phyloP scores from a whole-genome alignment of 257 asterid genomes.

The Lantana camara region DNA sequence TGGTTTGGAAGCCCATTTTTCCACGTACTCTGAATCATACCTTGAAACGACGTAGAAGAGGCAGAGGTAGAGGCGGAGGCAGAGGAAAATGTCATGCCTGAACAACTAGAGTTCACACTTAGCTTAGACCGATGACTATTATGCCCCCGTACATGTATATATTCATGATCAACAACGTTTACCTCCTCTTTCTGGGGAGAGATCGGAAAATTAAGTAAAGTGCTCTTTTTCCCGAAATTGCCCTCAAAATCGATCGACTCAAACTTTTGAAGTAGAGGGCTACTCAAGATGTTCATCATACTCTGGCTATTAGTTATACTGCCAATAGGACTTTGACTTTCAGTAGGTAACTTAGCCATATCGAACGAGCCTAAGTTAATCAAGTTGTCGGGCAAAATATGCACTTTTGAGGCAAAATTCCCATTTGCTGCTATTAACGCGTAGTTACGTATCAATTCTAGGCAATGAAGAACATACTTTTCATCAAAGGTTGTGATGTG shows the following conservation, averaged over 20 bases:
- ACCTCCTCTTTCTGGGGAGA: conserved; percentile 43
- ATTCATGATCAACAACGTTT: conserved; percentile 29
- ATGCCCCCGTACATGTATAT: conserved; percentile 36
- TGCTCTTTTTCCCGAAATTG: conserved; percentile 25
- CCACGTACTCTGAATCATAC: conserved; percentile 81
- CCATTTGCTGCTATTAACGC: conserved; percentile 51
- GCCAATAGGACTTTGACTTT: conserved; percentile 47
- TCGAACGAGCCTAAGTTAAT: conserved; percentile 30
- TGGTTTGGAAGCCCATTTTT: conserved; percentile 65
- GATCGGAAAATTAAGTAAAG: conserved; percentile 24
- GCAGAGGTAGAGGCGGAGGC: conserved; percentile 54
- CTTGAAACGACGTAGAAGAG: conserved; percentile 51
- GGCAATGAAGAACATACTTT: conserved; percentile 64
- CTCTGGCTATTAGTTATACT: conserved; percentile 54
- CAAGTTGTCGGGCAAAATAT: conserved; percentile 33
- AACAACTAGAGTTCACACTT: conserved; percentile 35
- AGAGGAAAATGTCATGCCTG: conserved; percentile 57
- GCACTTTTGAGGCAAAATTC: conserved; percentile 44
- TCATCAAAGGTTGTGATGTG: conserved; percentile 70
- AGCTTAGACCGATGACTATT: background rate
- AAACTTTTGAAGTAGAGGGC: conserved; percentile 49
- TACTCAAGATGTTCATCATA: conserved; percentile 64
- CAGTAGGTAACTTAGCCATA: conserved; percentile 37
- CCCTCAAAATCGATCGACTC: conserved; percentile 32
- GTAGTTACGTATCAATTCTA: conserved; percentile 56